phyloP scores from a whole-genome alignment of 805 yeast species.

The Candida andamanensis region DNA sequence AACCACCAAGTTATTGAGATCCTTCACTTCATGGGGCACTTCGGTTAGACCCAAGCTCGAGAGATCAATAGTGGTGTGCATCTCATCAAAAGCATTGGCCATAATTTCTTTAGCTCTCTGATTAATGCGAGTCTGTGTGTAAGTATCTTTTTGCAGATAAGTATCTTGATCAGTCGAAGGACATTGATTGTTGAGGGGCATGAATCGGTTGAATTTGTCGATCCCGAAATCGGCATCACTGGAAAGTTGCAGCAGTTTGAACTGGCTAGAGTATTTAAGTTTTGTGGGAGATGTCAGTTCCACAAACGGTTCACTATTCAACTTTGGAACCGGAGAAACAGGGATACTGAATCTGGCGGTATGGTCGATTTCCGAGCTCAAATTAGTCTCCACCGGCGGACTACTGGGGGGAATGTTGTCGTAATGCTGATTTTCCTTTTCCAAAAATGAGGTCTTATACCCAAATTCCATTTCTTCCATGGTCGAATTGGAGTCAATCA shows the following conservation, averaged over 20 bases:
- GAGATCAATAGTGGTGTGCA: constrained; percentile 38
- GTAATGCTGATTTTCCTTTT: constrained; percentile 6
- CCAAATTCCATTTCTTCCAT: too few species aligned
- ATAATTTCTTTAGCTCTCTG: constrained; percentile 38
- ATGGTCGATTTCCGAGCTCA: constrained; percentile 26
- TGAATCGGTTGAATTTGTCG: constrained; percentile 43
- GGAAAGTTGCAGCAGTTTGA: constrained; percentile 6
- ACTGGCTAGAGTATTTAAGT: too few species aligned
- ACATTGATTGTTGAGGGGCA: constrained; percentile 20
- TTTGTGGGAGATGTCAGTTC: too few species aligned
- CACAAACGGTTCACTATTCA: constrained; percentile 7
- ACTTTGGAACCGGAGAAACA: constrained; percentile 11
- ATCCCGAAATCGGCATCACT: constrained; percentile 45
- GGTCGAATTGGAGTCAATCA: constrained; percentile 11
- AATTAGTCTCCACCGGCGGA: constrained; percentile 32
- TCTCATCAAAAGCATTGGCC: constrained; percentile 44
- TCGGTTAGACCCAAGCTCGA: constrained; percentile 44
- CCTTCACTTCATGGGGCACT: constrained; percentile 56
- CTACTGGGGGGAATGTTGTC: constrained; percentile 29
- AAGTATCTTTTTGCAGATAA: constrained; percentile 14
- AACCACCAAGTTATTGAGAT: constrained; percentile 50
- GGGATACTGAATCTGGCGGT: constrained; percentile 7
- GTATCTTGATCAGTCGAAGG: constrained; percentile 32
- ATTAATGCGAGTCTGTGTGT: constrained; percentile 14
- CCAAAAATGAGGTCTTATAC: constrained; percentile 7